Evolutionary conservation across 2,329 filamentous ascomycete genomes (phyloP), one percentile per base, ranked within the genome.

Genomic region (Dactylellina haptotyla): DNA sequence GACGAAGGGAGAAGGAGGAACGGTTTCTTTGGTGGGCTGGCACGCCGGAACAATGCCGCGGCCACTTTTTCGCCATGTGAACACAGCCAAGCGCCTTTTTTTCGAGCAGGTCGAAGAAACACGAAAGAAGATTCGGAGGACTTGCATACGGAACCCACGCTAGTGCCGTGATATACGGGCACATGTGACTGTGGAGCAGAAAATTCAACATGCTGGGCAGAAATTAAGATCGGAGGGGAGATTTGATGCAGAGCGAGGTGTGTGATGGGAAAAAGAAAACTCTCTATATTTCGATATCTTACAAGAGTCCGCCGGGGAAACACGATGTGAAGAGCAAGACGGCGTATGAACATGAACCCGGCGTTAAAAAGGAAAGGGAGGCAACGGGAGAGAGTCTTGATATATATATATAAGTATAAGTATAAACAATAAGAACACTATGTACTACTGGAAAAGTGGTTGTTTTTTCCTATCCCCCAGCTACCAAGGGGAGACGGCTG

Each of bases 1-100:
- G 51, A 62, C 48, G 66, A 62, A 72, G 59, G 25, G 50, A 62
- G 69, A 59, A 73, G 61, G 54, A 73, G 53, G 56, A 9, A 16
- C 3, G 14, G 37, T 41, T 41, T 12, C 5, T n/a, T 41, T 57
- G 58, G 34, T 58, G 51, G n/a, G 67, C 45, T 30, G 59, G 53
- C 45, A 64, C 54, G 34, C 64, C 56, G 65, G 65, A 58, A 72
- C 66, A 62, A 66, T 66, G 69, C 69, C 69, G 69, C 69, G 69
- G 69, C 56, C 61, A 66, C 61, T 73, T 73, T 73, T 66, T 45
- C 45, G 54, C 69, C 69, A 73, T 73, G 69, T 73, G 69, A 73
- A 73, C 59, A 25, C 34, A 37, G 61, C 48, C 61, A 62, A 73
- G 61, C 51, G 32, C 18, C 54, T 26, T 43, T 45, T 16, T 66